Evolutionary conservation across 768 basidiomycete species (phyloP).

Genomic region (Aureoboletus auriporus): DNA sequence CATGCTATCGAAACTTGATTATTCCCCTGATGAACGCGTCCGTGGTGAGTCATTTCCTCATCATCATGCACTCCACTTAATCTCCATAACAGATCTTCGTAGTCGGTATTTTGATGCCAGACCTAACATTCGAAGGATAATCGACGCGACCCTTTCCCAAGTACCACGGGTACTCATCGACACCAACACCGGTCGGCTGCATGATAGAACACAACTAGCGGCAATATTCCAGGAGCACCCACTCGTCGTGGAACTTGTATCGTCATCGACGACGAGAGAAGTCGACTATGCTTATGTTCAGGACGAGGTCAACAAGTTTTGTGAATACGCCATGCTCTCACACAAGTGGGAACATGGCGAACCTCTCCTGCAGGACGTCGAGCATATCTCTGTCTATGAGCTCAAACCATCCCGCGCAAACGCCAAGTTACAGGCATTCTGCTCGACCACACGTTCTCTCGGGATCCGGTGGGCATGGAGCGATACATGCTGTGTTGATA

Average conservation of each 20-base stretch:
- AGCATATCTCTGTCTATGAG: constrained; percentile 4
- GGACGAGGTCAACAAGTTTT: background rate
- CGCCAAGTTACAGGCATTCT: constrained; percentile 10
- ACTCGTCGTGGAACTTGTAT: background rate
- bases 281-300: background rate
- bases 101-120: background rate
- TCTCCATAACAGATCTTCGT: background rate
- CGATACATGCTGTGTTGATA: constrained; percentile 13
- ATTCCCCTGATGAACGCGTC: background rate
- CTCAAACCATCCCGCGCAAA: background rate
- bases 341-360: background rate
- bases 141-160: background rate
- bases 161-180: constrained; percentile 1
- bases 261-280: background rate
- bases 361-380: background rate
- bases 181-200: background rate
- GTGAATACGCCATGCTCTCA: constrained; percentile 4
- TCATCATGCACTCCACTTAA: background rate
- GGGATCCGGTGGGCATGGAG: constrained; percentile 15
- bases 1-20: background rate
- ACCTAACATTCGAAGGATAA: background rate
- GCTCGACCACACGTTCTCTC: background rate
- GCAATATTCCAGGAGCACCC: background rate
- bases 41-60: background rate
- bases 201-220: background rate